Conservation (phyloP, 2,329 filamentous ascomycete genomes). For the Xylaria sp. region DNA sequence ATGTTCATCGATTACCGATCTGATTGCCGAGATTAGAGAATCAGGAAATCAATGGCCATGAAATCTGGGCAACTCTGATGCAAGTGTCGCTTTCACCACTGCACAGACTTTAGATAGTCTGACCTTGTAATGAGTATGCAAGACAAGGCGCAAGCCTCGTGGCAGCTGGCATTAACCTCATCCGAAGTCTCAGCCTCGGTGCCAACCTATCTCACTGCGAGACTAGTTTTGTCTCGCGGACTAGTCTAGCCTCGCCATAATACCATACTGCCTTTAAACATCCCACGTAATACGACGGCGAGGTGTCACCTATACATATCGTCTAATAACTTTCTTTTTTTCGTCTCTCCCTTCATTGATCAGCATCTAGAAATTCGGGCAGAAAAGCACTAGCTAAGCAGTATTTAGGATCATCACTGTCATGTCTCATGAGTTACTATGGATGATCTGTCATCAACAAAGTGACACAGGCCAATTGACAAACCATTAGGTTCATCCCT, state of each 20-base stretch:
- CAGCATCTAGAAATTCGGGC: neutral
- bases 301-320: slow-evolving; percentile 11
- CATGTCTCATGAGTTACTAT: slow-evolving; percentile 23
- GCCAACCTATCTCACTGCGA: slow-evolving; percentile 8
- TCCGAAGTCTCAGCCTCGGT: slow-evolving; percentile 37
- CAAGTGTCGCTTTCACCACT: neutral
- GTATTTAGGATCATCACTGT: slow-evolving; percentile 11
- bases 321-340: slow-evolving; percentile 1
- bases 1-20: neutral
- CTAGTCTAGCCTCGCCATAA: slow-evolving; percentile 12
- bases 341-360: neutral
- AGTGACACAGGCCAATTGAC: slow-evolving; percentile 21
- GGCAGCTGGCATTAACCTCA: slow-evolving; percentile 19
- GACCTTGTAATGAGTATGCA: slow-evolving; percentile 8
- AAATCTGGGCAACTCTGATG: neutral
- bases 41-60: neutral
- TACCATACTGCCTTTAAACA: neutral
- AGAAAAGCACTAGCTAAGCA: slow-evolving; percentile 13
- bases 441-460: slow-evolving; percentile 1
- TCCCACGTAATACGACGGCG: slow-evolving; percentile 5
- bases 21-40: neutral
- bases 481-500: slow-evolving; percentile 11
- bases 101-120: slow-evolving; percentile 1
- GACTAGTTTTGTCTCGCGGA: slow-evolving; percentile 6
- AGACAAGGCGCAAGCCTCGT: slow-evolving; percentile 22